Evolutionary conservation across 257 asterid genomes (phyloP).

Genomic region (Ligustrum vulgare): DNA sequence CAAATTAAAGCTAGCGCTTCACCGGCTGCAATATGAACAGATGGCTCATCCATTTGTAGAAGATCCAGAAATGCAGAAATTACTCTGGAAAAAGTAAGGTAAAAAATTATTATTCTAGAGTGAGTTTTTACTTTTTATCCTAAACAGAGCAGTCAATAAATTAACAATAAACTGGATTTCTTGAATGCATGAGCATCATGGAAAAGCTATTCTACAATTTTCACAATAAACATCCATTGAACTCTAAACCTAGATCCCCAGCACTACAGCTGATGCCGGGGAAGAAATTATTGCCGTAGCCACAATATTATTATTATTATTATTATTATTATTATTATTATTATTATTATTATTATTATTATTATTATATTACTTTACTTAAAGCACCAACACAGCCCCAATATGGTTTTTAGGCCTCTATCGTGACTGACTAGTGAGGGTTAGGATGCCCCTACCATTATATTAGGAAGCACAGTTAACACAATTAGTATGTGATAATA

Average conservation of each 20-base stretch:
- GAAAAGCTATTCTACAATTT: not conserved
- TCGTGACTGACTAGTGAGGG: no score
- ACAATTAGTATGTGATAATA: no score
- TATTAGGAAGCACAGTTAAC: not conserved
- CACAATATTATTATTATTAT: no score
- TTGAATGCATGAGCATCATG: not conserved
- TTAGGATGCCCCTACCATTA: no score
- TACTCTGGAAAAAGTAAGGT: slow-evolving; percentile 19
- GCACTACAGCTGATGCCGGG: not conserved
- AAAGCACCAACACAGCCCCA: no score
- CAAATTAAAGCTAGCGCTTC: slow-evolving; percentile 41
- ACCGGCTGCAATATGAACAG: slow-evolving; percentile 25
- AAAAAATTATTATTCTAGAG: not conserved
- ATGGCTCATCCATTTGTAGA: slow-evolving; percentile 30
- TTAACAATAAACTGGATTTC: not conserved
- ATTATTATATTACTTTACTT: no score
- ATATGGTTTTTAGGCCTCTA: no score
- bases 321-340: no score
- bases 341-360: no score
- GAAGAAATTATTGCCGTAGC: no score
- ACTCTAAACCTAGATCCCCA: not conserved
- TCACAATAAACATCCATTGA: not conserved
- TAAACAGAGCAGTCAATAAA: not conserved
- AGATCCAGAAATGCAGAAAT: slow-evolving; percentile 24
- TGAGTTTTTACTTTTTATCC: no score